These are phyloP conservation scores for Penicillium dipodomyicola DNA, from an alignment of 495 filamentous ascomycete genomes.

Conservation along the genomic window DNA sequence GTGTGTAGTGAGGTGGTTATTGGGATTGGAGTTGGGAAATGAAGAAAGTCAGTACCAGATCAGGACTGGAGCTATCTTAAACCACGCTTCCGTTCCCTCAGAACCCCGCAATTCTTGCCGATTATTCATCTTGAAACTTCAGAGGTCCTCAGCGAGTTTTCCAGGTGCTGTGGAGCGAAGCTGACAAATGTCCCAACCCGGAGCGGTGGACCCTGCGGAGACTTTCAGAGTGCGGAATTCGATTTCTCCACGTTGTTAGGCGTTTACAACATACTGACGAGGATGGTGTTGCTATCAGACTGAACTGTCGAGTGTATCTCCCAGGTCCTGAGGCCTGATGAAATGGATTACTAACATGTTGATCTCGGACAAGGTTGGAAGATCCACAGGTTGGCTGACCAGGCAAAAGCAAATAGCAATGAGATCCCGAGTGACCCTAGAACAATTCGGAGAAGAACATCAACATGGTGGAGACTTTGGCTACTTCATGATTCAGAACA, in stretches of 20 bases:
- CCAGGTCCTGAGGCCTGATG: background rate
- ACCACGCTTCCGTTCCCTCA: background rate
- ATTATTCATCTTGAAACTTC: background rate
- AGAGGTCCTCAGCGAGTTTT: background rate
- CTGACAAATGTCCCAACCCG: background rate
- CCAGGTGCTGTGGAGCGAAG: background rate
- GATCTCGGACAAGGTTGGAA: too few relatives aligned
- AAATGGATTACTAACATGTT: background rate
- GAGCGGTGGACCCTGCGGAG: background rate
- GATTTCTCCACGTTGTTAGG: background rate
- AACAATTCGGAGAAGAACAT: background rate
- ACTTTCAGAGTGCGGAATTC: background rate
- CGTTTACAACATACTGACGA: background rate
- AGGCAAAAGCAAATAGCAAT: too few relatives aligned
- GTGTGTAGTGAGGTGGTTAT: background rate
- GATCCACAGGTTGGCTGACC: too few relatives aligned
- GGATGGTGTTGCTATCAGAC: background rate
- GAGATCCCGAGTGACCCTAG: background rate
- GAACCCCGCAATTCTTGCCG: background rate
- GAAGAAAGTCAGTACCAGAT: background rate
- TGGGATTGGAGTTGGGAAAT: background rate
- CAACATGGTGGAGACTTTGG: background rate
- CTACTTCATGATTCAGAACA: background rate
- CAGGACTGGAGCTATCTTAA: background rate
- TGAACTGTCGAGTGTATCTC: background rate